A percentile compares a stretch with the other conserved stretches of the same genome.
Evolutionary conservation across 768 basidiomycete genomes (phyloP).

Genomic region (Chalciporus piperatus): DNA sequence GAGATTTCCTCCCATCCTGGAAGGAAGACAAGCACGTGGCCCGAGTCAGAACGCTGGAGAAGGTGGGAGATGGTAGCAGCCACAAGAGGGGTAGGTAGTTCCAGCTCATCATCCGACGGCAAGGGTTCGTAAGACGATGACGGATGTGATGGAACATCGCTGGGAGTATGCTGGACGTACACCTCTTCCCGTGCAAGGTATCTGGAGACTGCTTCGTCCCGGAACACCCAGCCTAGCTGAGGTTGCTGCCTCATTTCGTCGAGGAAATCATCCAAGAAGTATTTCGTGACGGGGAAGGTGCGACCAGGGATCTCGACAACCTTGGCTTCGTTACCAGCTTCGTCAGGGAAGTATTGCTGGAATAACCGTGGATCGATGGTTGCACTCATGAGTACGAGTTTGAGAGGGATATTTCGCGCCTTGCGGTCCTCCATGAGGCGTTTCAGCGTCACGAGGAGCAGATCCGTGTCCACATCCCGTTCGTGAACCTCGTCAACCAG

Average conservation of each 20-base stretch:
- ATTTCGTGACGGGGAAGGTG: conserved; percentile 81
- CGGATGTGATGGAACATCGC: conserved; percentile 1
- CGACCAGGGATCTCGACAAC: conserved; percentile 88
- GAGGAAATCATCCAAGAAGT: conserved; percentile 78
- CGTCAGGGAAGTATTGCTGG: conserved; percentile 79
- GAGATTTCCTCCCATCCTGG: conserved; percentile 94
- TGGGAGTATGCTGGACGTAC: conserved; percentile 12
- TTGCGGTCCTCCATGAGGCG: conserved; percentile 74
- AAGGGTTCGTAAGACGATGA: conserved; percentile 5
- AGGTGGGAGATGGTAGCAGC: conserved; percentile 81
- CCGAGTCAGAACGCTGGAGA: conserved; percentile 67
- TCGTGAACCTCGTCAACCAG: conserved; percentile 97
- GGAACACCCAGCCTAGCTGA: conserved; percentile 59
- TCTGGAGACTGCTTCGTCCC: conserved; percentile 64
- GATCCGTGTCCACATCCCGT: conserved; percentile 89
- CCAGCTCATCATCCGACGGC: conserved; percentile 52
- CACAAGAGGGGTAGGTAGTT: conserved; percentile 78
- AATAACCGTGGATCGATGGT: conserved; percentile 91
- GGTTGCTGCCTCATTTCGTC: conserved; percentile 43
- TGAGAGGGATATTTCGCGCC: conserved; percentile 66
- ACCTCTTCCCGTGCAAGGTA: conserved; percentile 65
- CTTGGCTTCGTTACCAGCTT: conserved; percentile 54
- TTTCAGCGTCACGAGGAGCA: conserved; percentile 86
- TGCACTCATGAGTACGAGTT: conserved; percentile 92
- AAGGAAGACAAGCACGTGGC: conserved; percentile 87